phyloP scores from a whole-genome alignment of 2,329 filamentous ascomycete species.

The Penicillium oxalicum region DNA sequence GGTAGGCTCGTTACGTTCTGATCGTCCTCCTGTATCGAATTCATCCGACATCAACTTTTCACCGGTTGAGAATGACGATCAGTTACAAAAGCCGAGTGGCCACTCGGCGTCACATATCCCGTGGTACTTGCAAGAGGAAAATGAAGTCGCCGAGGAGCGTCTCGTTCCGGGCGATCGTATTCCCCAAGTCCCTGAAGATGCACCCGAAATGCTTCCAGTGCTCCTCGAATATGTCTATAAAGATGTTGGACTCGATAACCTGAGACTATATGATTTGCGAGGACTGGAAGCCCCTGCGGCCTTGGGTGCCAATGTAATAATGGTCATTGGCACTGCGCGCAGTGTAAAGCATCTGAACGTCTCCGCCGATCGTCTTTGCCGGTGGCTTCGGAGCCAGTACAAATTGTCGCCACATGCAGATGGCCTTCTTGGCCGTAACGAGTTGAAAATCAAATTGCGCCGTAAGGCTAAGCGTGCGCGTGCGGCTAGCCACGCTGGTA shows the following conservation, averaged over 20 bases:
- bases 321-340: constrained; percentile 86
- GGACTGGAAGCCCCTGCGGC: constrained; percentile 78
- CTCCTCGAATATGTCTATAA: constrained; percentile 74
- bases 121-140: constrained; percentile 76
- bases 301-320: constrained; percentile 79
- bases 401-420: constrained; percentile 73
- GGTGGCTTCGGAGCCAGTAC: constrained; percentile 72
- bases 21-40: constrained; percentile 18
- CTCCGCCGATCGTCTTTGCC: constrained; percentile 78
- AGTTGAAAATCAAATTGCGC: constrained; percentile 79
- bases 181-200: constrained; percentile 59
- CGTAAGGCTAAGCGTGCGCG: constrained; percentile 76
- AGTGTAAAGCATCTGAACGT: constrained; percentile 92
- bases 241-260: constrained; percentile 77
- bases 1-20: constrained; percentile 16
- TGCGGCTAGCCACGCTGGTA: constrained; percentile 66
- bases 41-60: constrained; percentile 11
- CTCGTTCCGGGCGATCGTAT: constrained; percentile 51
- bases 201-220: constrained; percentile 65
- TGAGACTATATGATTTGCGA: constrained; percentile 76
- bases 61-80: constrained; percentile 6
- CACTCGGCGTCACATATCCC: constrained; percentile 43
- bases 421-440: constrained; percentile 80
- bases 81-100: background rate
- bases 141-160: constrained; percentile 34